Conservation (phyloP, 495 filamentous ascomycete species). For the Pseudomonodictys pantanalensis region DNA sequence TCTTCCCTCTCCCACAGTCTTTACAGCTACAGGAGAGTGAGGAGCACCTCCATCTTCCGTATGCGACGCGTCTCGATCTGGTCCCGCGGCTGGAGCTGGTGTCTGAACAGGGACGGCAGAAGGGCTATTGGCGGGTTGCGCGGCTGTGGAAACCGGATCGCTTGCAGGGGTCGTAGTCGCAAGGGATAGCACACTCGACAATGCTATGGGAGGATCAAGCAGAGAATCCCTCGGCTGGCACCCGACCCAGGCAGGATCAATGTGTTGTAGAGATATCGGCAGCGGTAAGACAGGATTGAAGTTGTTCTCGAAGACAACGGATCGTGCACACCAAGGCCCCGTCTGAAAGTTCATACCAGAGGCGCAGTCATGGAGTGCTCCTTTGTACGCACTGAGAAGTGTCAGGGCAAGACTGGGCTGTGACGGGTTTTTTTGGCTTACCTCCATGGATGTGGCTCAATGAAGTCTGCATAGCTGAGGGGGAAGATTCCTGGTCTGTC, state of each 20-base stretch:
- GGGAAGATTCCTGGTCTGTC: neutral
- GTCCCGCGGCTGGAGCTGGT: too few species aligned
- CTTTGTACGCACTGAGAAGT: constrained; percentile 10
- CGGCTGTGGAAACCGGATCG: neutral
- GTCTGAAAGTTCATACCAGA: constrained; percentile 2
- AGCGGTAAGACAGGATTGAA: neutral
- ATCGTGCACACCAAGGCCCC: neutral
- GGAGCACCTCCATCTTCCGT: neutral
- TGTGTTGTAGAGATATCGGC: neutral
- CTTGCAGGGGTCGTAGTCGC: neutral
- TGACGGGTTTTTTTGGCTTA: neutral
- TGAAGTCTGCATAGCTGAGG: constrained; percentile 4
- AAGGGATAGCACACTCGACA: neutral
- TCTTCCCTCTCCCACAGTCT: neutral
- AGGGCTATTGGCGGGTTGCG: neutral
- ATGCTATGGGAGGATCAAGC: neutral
- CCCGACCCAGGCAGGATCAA: neutral
- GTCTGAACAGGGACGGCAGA: neutral
- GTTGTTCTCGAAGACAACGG: constrained; percentile 1
- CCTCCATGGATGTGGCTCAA: neutral
- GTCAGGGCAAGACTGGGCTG: neutral
- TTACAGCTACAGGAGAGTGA: neutral
- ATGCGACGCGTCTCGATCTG: neutral
- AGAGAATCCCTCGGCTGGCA: neutral
- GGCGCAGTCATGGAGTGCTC: neutral